Base-by-base conservation (phyloP, 768 basidiomycete genomes). In the Tricholoma saponaceum region DNA sequence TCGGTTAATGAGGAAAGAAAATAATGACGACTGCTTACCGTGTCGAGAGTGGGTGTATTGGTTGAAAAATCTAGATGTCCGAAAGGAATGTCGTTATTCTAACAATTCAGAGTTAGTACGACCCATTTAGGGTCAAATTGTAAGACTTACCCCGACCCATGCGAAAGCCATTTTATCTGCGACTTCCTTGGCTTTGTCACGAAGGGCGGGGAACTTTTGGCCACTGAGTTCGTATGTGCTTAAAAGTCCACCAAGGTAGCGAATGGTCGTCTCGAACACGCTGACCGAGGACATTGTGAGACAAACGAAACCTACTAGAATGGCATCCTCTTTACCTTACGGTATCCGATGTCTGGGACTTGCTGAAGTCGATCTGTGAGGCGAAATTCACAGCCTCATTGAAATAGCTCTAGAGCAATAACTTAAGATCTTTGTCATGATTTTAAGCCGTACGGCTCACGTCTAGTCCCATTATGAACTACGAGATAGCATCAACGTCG, bases 231-330 rank as follows among this genome's bases (percentile, higher is more conserved):
- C 87, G 61, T 84, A 90, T 9, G 88, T 80, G 54, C 82, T 85
- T 30, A 91, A 66, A n/a, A 89, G 72, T 1, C 87, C 87, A 6
- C 80, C 89, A 2, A 91, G 67, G 54, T 83, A 85, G 43, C 89
- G 87, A 64, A 91, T 91, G 0, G 84, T 88, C 0, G 86, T 87
- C 70, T 91, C 89, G 62, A 91, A 90, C 3, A 90, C 73, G 59
- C 86, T 87, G 30, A 28, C 20, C 32, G 8, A 16, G 14, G 22
- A 39, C 10, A 25, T 23, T 23, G 8, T 23, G 10, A 20, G 4
- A 25, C n/a, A 9, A 18, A 10, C 5, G 41, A 33, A 25, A 46
- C 8, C 4, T 10, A 13, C 23, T 43, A 20, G 14, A 4, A 13
- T 53, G n/a, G 7, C 18, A 25, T 54, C 16, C 10, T 2, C 25